Percentiles rank a stretch among this genome's conserved stretches.
phyloP scores from a whole-genome alignment of 805 yeast genomes.

The Kluyveromyces lactis region DNA sequence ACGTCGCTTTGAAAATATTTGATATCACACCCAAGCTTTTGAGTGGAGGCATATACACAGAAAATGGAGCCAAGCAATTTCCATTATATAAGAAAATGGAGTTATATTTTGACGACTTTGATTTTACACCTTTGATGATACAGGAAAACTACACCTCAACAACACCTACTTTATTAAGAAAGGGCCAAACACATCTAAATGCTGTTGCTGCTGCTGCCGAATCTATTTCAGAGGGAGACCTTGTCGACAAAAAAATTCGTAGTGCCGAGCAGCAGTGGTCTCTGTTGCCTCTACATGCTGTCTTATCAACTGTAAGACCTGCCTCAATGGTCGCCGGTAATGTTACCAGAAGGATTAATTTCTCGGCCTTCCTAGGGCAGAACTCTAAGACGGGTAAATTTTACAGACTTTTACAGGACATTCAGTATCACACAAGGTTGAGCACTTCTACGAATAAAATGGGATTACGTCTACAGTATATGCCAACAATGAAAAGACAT shows the following conservation, averaged over 20 bases:
- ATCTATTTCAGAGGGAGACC: constrained; percentile 75
- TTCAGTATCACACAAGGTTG: constrained; percentile 80
- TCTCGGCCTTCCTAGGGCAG: constrained; percentile 85
- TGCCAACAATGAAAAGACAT: constrained; percentile 53
- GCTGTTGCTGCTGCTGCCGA: constrained; percentile 75
- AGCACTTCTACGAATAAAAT: constrained; percentile 67
- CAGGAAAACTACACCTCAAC: constrained; percentile 84
- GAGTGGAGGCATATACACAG: constrained; percentile 49
- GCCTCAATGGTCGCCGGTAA: constrained; percentile 67
- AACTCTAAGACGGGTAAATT: constrained; percentile 78
- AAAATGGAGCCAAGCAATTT: constrained; percentile 35
- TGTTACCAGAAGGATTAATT: constrained; percentile 59
- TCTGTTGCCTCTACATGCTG: constrained; percentile 82
- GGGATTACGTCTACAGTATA: constrained; percentile 68
- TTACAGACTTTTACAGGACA: constrained; percentile 69
- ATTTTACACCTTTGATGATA: constrained; percentile 89
- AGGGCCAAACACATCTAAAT: constrained; percentile 46
- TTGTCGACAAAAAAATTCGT: constrained; percentile 73
- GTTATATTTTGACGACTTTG: constrained; percentile 88
- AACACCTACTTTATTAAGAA: constrained; percentile 40
- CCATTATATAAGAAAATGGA: constrained; percentile 76
- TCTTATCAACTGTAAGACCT: constrained; percentile 78
- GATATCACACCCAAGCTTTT: constrained; percentile 72
- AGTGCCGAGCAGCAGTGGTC: constrained; percentile 94
- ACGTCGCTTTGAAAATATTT: constrained; percentile 84